Conservation (phyloP, 192 early-diverging fungal species). For the Coemansia sp. region DNA sequence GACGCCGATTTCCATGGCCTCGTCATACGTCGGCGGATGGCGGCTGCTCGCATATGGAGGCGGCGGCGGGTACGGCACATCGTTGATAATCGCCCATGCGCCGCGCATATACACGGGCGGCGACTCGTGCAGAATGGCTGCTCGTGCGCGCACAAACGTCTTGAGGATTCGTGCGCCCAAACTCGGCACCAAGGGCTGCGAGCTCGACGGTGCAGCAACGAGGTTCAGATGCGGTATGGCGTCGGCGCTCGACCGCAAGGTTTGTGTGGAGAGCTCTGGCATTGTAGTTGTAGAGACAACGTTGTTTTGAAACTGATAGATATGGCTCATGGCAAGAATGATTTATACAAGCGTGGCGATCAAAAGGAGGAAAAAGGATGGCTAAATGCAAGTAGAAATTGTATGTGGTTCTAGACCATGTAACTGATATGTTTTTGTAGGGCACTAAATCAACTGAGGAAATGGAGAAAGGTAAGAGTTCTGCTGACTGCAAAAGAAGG, state of each 20-base stretch:
- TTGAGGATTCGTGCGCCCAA: constrained; percentile 27
- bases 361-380: background rate
- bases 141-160: constrained; percentile 33
- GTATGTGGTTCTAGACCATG: constrained; percentile 1
- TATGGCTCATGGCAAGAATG: background rate
- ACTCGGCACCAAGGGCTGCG: background rate
- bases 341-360: background rate
- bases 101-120: constrained; percentile 41
- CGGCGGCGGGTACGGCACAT: constrained; percentile 49
- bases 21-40: constrained; percentile 47
- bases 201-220: background rate
- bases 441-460: background rate
- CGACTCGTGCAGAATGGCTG: constrained; percentile 13
- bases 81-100: constrained; percentile 52
- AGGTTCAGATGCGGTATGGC: background rate
- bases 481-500: background rate
- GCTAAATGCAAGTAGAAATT: background rate
- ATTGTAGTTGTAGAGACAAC: background rate
- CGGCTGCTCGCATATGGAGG: constrained; percentile 49
- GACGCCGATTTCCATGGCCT: constrained; percentile 49
- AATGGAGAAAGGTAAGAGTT: background rate
- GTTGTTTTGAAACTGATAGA: background rate
- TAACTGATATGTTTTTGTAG: background rate
- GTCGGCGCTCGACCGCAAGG: background rate
- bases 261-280: background rate